phyloP scores from a whole-genome alignment of 768 basidiomycete genomes.

The Tephrocybe sp. region DNA sequence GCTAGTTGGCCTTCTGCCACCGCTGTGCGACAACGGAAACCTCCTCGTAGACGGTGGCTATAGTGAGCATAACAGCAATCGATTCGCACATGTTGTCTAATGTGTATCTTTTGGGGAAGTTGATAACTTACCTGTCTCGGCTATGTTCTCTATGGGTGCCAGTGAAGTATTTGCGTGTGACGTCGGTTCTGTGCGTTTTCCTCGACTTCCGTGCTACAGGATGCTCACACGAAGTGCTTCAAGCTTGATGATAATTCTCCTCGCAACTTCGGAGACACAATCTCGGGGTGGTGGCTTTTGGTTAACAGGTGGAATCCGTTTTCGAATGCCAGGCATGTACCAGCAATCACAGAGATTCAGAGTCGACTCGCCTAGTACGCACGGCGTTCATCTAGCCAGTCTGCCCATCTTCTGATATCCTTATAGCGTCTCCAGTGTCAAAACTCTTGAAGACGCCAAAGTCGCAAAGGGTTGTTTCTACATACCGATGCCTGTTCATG shows the following conservation, averaged over 20 bases:
- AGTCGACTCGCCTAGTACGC: conserved; percentile 93
- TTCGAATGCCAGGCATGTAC: conserved; percentile 71
- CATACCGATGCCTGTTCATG: conserved; percentile 93
- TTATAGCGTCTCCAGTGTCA: conserved; percentile 89
- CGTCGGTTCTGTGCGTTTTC: conserved; percentile 76
- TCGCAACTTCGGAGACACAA: conserved; percentile 89
- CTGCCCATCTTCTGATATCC: conserved; percentile 9
- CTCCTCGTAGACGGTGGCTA: conserved; percentile 92
- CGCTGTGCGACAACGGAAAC: conserved; percentile 91
- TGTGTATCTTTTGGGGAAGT: no score
- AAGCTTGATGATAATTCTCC: conserved; percentile 95
- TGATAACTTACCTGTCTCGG: conserved; percentile 87
- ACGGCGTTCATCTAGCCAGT: not conserved
- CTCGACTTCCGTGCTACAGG: not conserved
- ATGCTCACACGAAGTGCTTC: not conserved
- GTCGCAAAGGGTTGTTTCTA: conserved; percentile 86
- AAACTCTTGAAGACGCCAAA: conserved; percentile 95
- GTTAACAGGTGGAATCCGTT: conserved; percentile 94
- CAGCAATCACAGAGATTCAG: conserved; percentile 92
- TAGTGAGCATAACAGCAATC: no score
- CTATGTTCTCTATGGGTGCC: conserved; percentile 92
- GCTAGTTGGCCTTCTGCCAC: conserved; percentile 91
- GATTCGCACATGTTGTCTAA: no score
- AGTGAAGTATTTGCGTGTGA: conserved; percentile 90
- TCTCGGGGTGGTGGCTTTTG: conserved; percentile 96